Evolutionary conservation across 2,329 filamentous ascomycete genomes (phyloP).

Genomic region (Epichloe amarillans): DNA sequence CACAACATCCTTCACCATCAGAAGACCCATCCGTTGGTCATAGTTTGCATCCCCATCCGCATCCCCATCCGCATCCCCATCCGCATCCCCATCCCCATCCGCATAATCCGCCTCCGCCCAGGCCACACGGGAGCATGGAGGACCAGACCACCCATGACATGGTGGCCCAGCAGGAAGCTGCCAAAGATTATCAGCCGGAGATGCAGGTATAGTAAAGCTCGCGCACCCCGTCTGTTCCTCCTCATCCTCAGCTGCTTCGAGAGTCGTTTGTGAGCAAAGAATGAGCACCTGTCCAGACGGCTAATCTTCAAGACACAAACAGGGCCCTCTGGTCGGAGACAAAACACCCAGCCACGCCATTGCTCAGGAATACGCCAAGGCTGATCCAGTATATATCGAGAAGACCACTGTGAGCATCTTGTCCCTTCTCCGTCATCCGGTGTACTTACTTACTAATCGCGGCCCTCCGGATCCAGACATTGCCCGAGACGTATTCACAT

Average conservation of each 20-base stretch:
- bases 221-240: background rate
- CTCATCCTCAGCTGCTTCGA: no score
- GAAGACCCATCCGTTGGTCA: slow-evolving; percentile 5
- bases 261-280: no score
- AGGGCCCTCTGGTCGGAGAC: slow-evolving; percentile 76
- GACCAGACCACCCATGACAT: slow-evolving; percentile 29
- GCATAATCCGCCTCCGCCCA: slow-evolving; percentile 6
- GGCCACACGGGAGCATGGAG: slow-evolving; percentile 18
- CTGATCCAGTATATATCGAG: slow-evolving; percentile 69
- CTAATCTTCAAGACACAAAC: slow-evolving; percentile 4
- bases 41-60: slow-evolving; percentile 4
- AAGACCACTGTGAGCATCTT: slow-evolving; percentile 64
- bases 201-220: slow-evolving; percentile 38
- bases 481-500: slow-evolving; percentile 73
- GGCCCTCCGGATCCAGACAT: slow-evolving; percentile 37
- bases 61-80: slow-evolving; percentile 1
- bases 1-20: slow-evolving; percentile 1
- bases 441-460: background rate
- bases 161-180: slow-evolving; percentile 46
- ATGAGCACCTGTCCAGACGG: background rate
- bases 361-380: slow-evolving; percentile 74
- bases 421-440: background rate
- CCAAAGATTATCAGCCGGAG: slow-evolving; percentile 44
- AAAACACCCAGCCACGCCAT: slow-evolving; percentile 67
- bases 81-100: slow-evolving; percentile 4